These are phyloP conservation scores for Ichthyophthirius multifiliis DNA, from an alignment of 169 alveolate species.

Conservation along the genomic window DNA sequence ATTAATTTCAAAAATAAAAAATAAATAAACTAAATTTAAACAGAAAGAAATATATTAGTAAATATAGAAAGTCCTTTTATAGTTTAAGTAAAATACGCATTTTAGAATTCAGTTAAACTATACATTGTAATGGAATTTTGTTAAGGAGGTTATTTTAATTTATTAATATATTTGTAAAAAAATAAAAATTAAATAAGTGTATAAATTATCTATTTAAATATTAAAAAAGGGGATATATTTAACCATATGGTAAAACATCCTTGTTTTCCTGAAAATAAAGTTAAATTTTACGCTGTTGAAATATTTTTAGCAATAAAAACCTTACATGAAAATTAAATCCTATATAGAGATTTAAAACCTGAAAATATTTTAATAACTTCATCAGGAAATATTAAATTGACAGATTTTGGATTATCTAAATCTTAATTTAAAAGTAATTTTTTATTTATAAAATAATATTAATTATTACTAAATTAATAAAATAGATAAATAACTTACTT, in stretches of 20 bases:
- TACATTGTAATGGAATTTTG: conserved; percentile 75
- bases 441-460: neutral
- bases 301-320: conserved; percentile 60
- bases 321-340: conserved; percentile 48
- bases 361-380: conserved; percentile 68
- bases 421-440: neutral
- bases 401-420: conserved; percentile 75
- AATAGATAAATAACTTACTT: conserved; percentile 8
- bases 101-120: conserved; percentile 62
- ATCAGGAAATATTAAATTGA: conserved; percentile 70
- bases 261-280: conserved; percentile 55
- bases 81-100: conserved; percentile 69
- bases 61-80: conserved; percentile 60
- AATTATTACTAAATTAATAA: neutral
- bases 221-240: conserved; percentile 75
- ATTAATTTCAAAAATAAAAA: conserved; percentile 29
- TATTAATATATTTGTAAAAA: neutral
- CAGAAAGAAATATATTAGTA: conserved; percentile 55
- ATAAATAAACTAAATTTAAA: conserved; percentile 44
- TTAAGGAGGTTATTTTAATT: conserved; percentile 69
- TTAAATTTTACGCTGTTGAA: conserved; percentile 69
- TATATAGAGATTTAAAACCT: conserved; percentile 80
- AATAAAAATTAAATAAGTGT: neutral
- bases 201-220: conserved; percentile 25
- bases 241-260: conserved; percentile 32